Base-by-base conservation (phyloP, 2,329 filamentous ascomycete species). In the Chalaropsis thielavioides region DNA sequence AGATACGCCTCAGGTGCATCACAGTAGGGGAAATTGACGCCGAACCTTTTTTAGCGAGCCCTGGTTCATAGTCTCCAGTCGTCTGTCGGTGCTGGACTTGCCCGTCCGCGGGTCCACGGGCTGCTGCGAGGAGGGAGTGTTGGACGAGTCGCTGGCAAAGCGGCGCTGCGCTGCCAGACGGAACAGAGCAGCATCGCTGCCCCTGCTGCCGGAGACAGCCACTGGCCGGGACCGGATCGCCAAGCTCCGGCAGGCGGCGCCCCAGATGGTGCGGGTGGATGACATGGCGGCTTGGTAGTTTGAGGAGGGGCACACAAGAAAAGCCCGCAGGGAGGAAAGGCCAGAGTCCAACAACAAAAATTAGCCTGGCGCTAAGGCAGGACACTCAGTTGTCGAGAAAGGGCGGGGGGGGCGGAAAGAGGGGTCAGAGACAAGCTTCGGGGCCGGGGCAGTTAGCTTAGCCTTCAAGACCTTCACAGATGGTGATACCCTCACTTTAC, bases 181-280 rank as follows among this genome's bases (percentile, higher is more conserved):
- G 10, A 71, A 68, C 66, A 75, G 70, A 44, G 68, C 66, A 13
- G 63, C 68, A 41, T 68, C 68, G 35, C 64, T 67, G 22, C 68
- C 68, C 59, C 68, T 69, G 46, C 66, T n/a, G n/a, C 54, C 54
- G 17, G 31, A 24, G 15, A 19, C 17, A 59, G 69, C 66, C 67
- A 72, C 71, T 58, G 75, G 72, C 68, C 74, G 71, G 46, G 75
- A 69, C 64, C 76, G 74, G 59, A 77, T 68, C 44, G 75, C 73
- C 61, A 80, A 72, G 54, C 75, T 72, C 67, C 77, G 74, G 71
- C 76, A 74, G 61, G 74, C 74, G 63, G 74, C 74, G 69, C 73
- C 71, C 69, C 79, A 77, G 49, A 83, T 69, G 68, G 78, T 80
- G 69, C 82, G 73, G 73, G 81, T 77, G 66, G 82, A 78, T 69